A percentile compares a stretch with the other conserved stretches of the same genome.
phyloP scores from a whole-genome alignment of 2,329 filamentous ascomycete genomes.

The Trichophyton schoenleinii region DNA sequence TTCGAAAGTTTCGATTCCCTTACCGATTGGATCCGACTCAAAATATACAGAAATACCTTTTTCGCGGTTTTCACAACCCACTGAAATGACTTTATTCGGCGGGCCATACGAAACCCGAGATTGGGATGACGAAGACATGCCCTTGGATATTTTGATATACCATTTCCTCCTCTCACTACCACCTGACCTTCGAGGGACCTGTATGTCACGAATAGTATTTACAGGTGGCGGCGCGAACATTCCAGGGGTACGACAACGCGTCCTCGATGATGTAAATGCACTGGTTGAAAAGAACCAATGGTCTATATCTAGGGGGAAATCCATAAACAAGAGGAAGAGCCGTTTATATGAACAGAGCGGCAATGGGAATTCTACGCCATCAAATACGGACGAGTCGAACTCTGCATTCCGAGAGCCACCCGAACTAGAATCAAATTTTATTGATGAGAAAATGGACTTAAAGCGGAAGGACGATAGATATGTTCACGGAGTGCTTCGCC shows the following conservation, averaged over 20 bases:
- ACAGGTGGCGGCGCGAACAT: slow-evolving; percentile 69
- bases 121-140: slow-evolving; percentile 77
- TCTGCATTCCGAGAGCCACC: background rate
- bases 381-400: background rate
- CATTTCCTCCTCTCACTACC: slow-evolving; percentile 61
- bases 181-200: slow-evolving; percentile 67
- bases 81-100: slow-evolving; percentile 62
- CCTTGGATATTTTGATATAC: slow-evolving; percentile 66
- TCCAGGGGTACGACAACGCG: slow-evolving; percentile 63
- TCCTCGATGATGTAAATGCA: slow-evolving; percentile 60
- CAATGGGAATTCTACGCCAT: background rate
- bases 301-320: slow-evolving; percentile 62
- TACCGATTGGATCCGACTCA: slow-evolving; percentile 29
- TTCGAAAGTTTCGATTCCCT: slow-evolving; percentile 30
- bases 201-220: slow-evolving; percentile 81
- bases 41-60: slow-evolving; percentile 51
- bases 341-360: slow-evolving; percentile 10
- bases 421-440: slow-evolving; percentile 33
- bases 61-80: slow-evolving; percentile 56
- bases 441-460: slow-evolving; percentile 28
- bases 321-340: slow-evolving; percentile 38
- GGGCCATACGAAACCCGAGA: slow-evolving; percentile 40
- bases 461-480: slow-evolving; percentile 25
- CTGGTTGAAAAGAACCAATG: slow-evolving; percentile 61
- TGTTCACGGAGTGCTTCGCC: slow-evolving; percentile 30